Conservation (phyloP, 1,284 basidiomycete species). For the Pseudozyma flocculosa region DNA sequence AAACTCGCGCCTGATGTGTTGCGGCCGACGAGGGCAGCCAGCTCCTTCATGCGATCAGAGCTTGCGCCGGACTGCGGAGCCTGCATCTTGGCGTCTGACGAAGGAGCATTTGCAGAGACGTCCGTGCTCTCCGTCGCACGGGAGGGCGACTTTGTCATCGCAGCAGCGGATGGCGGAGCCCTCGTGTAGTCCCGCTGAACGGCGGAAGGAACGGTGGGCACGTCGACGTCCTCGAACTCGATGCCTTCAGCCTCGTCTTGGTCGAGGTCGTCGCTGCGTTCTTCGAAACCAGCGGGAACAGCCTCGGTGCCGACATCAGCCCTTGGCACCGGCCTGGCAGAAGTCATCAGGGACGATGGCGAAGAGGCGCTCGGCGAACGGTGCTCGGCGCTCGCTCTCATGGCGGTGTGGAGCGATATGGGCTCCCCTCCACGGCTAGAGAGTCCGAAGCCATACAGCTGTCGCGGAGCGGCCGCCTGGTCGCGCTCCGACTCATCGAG, state of each 20-base stretch:
- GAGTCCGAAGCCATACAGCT: conserved; percentile 9
- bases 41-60: conserved; percentile 27
- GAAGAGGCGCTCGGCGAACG: too few relatives aligned
- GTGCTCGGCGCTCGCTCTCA: conserved; percentile 1
- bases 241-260: conserved; percentile 34
- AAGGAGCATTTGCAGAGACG: too few relatives aligned
- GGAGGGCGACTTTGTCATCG: too few relatives aligned
- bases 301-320: too few relatives aligned
- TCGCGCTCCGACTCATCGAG: conserved; percentile 29
- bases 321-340: too few relatives aligned
- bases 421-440: conserved; percentile 20
- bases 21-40: conserved; percentile 23
- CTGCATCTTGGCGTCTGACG: neutral
- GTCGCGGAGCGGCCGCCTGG: conserved; percentile 1
- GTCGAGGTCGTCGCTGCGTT: conserved; percentile 8
- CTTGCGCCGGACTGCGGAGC: too few relatives aligned
- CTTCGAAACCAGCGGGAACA: too few relatives aligned
- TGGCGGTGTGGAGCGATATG: conserved; percentile 23
- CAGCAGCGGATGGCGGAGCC: too few relatives aligned
- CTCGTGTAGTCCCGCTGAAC: too few relatives aligned
- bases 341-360: too few relatives aligned
- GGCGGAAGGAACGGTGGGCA: too few relatives aligned
- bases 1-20: neutral
- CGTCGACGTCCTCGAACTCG: conserved; percentile 1
- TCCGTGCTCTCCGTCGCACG: too few relatives aligned